Percentiles rank a stretch among this genome's conserved stretches.
These are phyloP conservation scores for Edaphochlamys debaryana DNA, from an alignment of 139 green algal species.

Conservation along the genomic window DNA sequence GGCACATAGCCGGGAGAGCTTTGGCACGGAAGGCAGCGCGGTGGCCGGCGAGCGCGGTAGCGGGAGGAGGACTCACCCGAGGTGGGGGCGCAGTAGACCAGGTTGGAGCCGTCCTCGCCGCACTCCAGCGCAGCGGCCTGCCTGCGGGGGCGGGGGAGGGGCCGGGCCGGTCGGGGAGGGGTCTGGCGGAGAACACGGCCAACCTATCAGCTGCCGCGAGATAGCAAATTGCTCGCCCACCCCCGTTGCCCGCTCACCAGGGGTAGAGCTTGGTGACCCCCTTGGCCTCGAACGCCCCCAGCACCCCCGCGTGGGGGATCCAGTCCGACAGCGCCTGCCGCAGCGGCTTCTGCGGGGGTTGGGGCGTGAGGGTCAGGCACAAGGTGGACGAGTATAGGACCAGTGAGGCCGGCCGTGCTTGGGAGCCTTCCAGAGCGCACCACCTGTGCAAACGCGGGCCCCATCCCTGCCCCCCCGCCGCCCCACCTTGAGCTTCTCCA, in stretches of 20 bases:
- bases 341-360: constrained; percentile 19
- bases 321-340: constrained; percentile 52
- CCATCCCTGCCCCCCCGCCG: background rate
- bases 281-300: constrained; percentile 57
- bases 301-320: constrained; percentile 57
- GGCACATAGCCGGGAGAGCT: too few species aligned
- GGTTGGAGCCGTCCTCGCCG: constrained; percentile 68
- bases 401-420: too few species aligned
- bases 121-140: constrained; percentile 77
- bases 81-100: constrained; percentile 92
- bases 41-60: too few species aligned
- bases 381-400: background rate
- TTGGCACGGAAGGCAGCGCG: too few species aligned
- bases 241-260: constrained; percentile 46
- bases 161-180: too few species aligned
- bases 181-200: too few species aligned
- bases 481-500: constrained; percentile 18
- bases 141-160: background rate
- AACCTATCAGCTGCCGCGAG: too few species aligned
- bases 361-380: background rate
- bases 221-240: too few species aligned
- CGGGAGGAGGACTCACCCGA: too few species aligned
- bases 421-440: too few species aligned
- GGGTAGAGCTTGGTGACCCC: constrained; percentile 73
- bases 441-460: too few species aligned